These are phyloP conservation scores for Phytopythium vexans DNA, from an alignment of 352 stramenopile species.

Conservation along the genomic window DNA sequence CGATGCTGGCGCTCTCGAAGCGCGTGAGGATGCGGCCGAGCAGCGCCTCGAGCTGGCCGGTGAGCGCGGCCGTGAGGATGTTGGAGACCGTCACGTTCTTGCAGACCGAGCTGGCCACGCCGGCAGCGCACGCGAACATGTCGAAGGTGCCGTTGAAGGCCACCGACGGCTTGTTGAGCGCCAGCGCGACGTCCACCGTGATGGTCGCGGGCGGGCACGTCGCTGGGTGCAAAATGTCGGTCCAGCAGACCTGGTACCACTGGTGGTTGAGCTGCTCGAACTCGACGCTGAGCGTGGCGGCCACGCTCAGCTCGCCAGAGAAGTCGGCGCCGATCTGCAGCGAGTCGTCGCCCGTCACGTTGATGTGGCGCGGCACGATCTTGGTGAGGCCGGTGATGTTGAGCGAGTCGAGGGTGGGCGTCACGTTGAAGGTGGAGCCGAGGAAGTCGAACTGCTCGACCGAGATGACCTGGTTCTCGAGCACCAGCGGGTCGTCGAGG, in stretches of 20 bases:
- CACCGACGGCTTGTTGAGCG: conserved; percentile 17
- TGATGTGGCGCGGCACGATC: conserved; percentile 27
- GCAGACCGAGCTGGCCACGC: conserved; percentile 16
- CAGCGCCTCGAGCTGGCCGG: conserved; percentile 13
- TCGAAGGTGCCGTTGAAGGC: conserved; percentile 21
- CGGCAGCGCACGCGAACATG: conserved; percentile 16
- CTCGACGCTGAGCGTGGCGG: conserved; percentile 18
- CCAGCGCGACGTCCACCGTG: conserved; percentile 23
- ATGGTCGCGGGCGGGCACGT: conserved; percentile 23
- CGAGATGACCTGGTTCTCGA: conserved; percentile 19
- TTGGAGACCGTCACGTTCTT: conserved; percentile 31
- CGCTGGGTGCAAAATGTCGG: conserved; percentile 27
- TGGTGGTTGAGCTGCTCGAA: conserved; percentile 29
- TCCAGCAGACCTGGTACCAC: conserved; percentile 46
- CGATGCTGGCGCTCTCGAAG: conserved; percentile 35
- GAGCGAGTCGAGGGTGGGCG: conserved; percentile 22
- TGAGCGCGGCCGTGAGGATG: conserved; percentile 27
- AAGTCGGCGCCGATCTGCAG: conserved; percentile 28
- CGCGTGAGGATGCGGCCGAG: conserved; percentile 29
- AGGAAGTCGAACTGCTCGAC: conserved; percentile 23
- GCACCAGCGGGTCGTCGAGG: conserved; percentile 24
- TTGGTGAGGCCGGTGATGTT: conserved; percentile 26
- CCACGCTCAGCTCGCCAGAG: conserved; percentile 19
- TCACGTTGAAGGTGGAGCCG: conserved; percentile 26
- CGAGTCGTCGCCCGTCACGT: conserved; percentile 21